Evolutionary conservation across 2,329 filamentous ascomycete species (phyloP), one percentile per base, ranked within the genome.

Genomic region (Alternaria metachromatica): DNA sequence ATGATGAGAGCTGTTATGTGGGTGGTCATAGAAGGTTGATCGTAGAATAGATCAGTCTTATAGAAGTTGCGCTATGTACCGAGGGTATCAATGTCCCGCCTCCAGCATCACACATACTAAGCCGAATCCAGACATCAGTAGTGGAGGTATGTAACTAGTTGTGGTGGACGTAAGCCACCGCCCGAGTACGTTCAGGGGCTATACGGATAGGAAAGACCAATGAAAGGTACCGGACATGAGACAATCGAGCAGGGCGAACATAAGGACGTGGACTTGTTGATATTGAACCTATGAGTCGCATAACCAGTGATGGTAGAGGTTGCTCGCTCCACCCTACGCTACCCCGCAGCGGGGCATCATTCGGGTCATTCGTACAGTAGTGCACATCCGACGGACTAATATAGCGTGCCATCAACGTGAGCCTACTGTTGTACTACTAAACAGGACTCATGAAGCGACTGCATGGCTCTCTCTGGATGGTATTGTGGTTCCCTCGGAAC

Each of bases 1-100:
- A 80, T 80, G 3, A 7, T 64, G 37, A 20, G 23, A 33, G 2
- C 28, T 11, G 20, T 33, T 64, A 15, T 12, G 49, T 11, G 20
- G 18, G n/a, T 33, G 6, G 21, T n/a, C n/a, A 18, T 20, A 26
- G 23, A n/a, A 18, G n/a, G 44, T 15, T 30, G 18, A 6, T 46
- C n/a, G 37, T 41, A 10, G n/a, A 41, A 37, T 3, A 26, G 33
- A 50, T n/a, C 20, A 41, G 15, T 33, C 54, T 51, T 51, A 48
- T 25, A 23, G 30, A 9, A 23, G 44, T 41, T 20, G 21, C 44
- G 13, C 53, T 15, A 46, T 55, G 18, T 55, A 20, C 37, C 53
- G 21, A 44, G 53, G 53, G 49, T 53, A 53, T n/a, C 30, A 37
- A 18, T 21, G 13, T 53, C 5, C 49, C 20, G 13, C 20, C 23